Conservation (phyloP, 257 asterid species). For the Phtheirospermum japonicum region DNA sequence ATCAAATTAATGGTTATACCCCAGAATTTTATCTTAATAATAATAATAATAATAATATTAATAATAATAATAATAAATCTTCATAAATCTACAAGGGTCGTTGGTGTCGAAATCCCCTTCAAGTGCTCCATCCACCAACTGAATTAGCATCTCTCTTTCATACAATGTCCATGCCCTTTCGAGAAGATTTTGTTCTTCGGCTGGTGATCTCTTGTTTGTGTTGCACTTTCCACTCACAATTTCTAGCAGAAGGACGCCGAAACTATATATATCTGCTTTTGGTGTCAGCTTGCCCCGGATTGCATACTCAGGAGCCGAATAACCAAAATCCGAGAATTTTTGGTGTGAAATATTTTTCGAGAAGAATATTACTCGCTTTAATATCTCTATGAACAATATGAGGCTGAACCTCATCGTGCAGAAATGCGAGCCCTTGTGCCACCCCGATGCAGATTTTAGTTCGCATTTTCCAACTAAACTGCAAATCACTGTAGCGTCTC, state of each 20-base stretch:
- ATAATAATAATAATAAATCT: too few relatives aligned
- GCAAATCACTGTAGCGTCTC: constrained; percentile 34
- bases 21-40: too few relatives aligned
- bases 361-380: constrained; percentile 84
- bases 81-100: constrained; percentile 59
- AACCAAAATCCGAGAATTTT: constrained; percentile 88
- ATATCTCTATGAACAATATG: constrained; percentile 86
- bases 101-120: constrained; percentile 34
- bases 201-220: constrained; percentile 63
- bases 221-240: constrained; percentile 71
- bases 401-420: constrained; percentile 77
- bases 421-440: constrained; percentile 79
- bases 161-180: constrained; percentile 70
- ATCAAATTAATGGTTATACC: too few relatives aligned
- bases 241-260: constrained; percentile 80
- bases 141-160: constrained; percentile 44
- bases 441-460: constrained; percentile 65
- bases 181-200: constrained; percentile 60
- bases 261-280: constrained; percentile 87
- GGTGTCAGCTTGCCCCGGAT: constrained; percentile 77
- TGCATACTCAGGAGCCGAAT: constrained; percentile 96
- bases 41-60: too few relatives aligned
- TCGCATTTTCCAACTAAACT: constrained; percentile 66
- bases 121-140: constrained; percentile 51
- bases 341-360: constrained; percentile 72